A percentile compares a stretch with the other conserved stretches of the same genome.
These are phyloP conservation scores for Xylaria sp. DNA, from an alignment of 2,329 filamentous ascomycete genomes.

Conservation along the genomic window DNA sequence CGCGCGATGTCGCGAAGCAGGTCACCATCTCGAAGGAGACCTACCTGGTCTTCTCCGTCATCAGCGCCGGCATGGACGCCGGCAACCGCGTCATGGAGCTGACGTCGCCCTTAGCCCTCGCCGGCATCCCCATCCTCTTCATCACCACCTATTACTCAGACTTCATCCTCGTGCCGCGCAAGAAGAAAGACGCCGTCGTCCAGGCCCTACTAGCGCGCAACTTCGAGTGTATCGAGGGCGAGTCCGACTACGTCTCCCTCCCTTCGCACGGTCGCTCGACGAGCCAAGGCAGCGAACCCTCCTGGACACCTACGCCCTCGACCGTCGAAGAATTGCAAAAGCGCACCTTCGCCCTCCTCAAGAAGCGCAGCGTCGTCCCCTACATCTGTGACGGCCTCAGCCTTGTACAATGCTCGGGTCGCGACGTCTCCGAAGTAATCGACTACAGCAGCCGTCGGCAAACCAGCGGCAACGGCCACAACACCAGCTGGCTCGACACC, in stretches of 20 bases:
- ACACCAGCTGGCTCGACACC: constrained; percentile 49
- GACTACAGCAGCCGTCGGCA: constrained; percentile 35
- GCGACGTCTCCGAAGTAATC: constrained; percentile 41
- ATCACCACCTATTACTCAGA: constrained; percentile 98
- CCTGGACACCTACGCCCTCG: constrained; percentile 70
- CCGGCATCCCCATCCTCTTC: constrained; percentile 95
- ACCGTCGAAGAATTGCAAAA: constrained; percentile 73
- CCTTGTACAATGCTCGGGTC: constrained; percentile 76
- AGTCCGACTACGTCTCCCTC: constrained; percentile 61
- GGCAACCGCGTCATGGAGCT: constrained; percentile 87
- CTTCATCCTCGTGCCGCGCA: constrained; percentile 84
- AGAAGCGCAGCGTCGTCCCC: constrained; percentile 68
- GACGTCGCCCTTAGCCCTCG: constrained; percentile 83
- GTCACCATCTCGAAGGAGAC: constrained; percentile 76
- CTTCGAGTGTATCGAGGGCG: constrained; percentile 74
- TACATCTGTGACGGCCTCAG: constrained; percentile 62
- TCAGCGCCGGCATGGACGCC: constrained; percentile 83
- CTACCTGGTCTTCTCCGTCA: constrained; percentile 84
- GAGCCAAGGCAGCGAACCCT: constrained; percentile 39
- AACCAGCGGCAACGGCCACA: constrained; percentile 34
- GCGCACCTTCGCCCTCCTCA: constrained; percentile 79
- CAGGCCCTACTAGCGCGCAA: constrained; percentile 71
- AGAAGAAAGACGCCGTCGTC: constrained; percentile 68
- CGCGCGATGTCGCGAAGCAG: constrained; percentile 44
- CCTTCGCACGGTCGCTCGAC: constrained; percentile 30